Conservation (phyloP, 2,329 filamentous ascomycete genomes). For the Penicillium digitatum region DNA sequence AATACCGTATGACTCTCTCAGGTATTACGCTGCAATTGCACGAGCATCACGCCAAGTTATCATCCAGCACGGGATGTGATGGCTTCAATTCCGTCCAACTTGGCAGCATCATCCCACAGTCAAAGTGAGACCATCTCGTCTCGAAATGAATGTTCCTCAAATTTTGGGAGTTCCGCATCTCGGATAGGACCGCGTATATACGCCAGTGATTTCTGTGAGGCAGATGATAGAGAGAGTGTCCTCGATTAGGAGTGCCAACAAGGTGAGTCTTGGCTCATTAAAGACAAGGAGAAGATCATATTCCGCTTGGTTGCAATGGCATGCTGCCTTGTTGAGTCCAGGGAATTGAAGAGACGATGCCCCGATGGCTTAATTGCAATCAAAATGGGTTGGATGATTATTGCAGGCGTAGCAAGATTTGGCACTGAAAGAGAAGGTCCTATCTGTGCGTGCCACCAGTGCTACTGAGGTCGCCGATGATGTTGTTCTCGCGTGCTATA, state of each 20-base stretch:
- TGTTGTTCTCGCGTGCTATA: constrained; percentile 25
- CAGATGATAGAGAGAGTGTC: constrained; percentile 37
- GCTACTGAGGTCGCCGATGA: constrained; percentile 29
- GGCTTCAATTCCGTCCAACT: constrained; percentile 28
- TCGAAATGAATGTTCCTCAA: constrained; percentile 32
- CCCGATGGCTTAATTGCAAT: constrained; percentile 28
- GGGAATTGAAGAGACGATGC: constrained; percentile 34
- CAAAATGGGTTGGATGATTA: constrained; percentile 51
- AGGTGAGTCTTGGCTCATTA: background rate
- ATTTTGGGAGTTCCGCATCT: constrained; percentile 28
- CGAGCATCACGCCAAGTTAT: constrained; percentile 28
- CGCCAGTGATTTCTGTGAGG: constrained; percentile 37
- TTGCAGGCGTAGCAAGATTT: constrained; percentile 32
- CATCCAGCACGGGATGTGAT: constrained; percentile 25
- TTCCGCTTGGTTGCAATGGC: constrained; percentile 38
- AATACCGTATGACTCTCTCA: background rate
- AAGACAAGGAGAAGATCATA: background rate
- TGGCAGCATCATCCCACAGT: constrained; percentile 40
- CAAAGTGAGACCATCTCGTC: constrained; percentile 38
- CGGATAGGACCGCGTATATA: constrained; percentile 40
- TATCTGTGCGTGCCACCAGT: constrained; percentile 26
- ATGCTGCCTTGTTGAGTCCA: constrained; percentile 38
- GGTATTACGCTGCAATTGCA: constrained; percentile 19
- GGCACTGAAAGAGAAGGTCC: constrained; percentile 45
- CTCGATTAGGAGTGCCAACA: constrained; percentile 31